A percentile compares a stretch with the other conserved stretches of the same genome.
Conservation (phyloP, 2,329 filamentous ascomycete genomes). For the Phaeosphaeriaceae sp. region DNA sequence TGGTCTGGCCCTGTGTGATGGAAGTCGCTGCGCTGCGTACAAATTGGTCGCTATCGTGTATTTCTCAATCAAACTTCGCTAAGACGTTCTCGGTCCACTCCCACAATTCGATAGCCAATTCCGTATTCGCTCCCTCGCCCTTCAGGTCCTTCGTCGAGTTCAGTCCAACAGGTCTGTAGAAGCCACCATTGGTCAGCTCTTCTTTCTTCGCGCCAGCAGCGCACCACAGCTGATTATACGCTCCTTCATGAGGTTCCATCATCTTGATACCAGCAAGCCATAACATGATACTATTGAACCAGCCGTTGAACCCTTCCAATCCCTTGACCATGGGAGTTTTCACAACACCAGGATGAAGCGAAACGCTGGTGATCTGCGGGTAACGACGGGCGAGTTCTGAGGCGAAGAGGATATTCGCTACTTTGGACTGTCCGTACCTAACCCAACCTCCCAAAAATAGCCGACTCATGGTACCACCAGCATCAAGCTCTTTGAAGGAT, state of each 20-base stretch:
- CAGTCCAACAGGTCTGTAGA: conserved; percentile 44
- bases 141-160: conserved; percentile 12
- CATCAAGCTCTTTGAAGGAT: conserved; percentile 35
- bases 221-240: conserved; percentile 47
- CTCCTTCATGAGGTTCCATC: conserved; percentile 24
- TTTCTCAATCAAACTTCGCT: conserved; percentile 1
- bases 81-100: conserved; percentile 29
- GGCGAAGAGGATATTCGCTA: conserved; percentile 56
- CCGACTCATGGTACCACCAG: conserved; percentile 22
- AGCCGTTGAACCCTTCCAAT: conserved; percentile 4
- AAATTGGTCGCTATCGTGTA: too few relatives aligned
- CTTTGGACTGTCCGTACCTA: conserved; percentile 55
- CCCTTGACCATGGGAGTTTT: conserved; percentile 12
- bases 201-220: conserved; percentile 28
- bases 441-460: conserved; percentile 28
- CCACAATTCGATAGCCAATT: conserved; percentile 18
- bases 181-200: conserved; percentile 45
- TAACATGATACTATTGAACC: conserved; percentile 12
- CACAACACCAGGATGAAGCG: conserved; percentile 55
- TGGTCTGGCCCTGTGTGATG: too few relatives aligned
- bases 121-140: conserved; percentile 14
- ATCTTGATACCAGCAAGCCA: conserved; percentile 4
- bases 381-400: conserved; percentile 50
- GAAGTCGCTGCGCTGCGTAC: neutral
- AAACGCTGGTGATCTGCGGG: conserved; percentile 48